Evolutionary conservation across 1,139 yeast genomes (phyloP).

Genomic region (Spathaspora sp.): DNA sequence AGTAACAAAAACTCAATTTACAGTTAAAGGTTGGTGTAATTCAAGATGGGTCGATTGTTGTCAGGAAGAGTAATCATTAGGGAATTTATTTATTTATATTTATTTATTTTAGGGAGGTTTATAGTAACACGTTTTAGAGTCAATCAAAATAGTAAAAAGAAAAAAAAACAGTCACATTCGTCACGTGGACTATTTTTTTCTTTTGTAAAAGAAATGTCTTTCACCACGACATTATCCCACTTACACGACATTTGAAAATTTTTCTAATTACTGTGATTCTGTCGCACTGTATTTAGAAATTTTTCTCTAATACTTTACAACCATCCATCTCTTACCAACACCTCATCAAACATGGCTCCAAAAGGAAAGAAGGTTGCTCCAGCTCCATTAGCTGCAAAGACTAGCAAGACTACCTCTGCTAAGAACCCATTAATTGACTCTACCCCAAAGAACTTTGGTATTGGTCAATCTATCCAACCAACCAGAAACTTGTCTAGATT

Average conservation of each 20-base stretch:
- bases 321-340: conserved; percentile 1
- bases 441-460: conserved; percentile 92
- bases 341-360: conserved; percentile 41
- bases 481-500: conserved; percentile 93
- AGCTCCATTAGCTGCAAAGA: conserved; percentile 49
- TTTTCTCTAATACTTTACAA: not conserved
- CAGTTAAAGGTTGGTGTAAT: conserved; percentile 55
- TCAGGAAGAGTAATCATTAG: not conserved
- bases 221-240: not conserved
- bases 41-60: conserved; percentile 39
- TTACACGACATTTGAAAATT: conserved; percentile 5
- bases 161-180: conserved; percentile 5
- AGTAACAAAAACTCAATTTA: conserved; percentile 43
- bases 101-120: not conserved
- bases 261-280: conserved; percentile 1
- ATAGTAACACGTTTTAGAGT: not conserved
- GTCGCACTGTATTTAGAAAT: conserved; percentile 1
- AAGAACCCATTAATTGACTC: conserved; percentile 57
- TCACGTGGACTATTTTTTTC: conserved; percentile 1
- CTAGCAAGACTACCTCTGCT: conserved; percentile 24
- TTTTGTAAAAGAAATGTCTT: not conserved
- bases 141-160: not conserved
- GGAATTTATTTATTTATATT: not conserved
- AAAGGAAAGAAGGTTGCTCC: conserved; percentile 81
- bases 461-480: conserved; percentile 94